phyloP scores from a whole-genome alignment of 148 eudicot genomes.

The Suaeda aralocaspica region DNA sequence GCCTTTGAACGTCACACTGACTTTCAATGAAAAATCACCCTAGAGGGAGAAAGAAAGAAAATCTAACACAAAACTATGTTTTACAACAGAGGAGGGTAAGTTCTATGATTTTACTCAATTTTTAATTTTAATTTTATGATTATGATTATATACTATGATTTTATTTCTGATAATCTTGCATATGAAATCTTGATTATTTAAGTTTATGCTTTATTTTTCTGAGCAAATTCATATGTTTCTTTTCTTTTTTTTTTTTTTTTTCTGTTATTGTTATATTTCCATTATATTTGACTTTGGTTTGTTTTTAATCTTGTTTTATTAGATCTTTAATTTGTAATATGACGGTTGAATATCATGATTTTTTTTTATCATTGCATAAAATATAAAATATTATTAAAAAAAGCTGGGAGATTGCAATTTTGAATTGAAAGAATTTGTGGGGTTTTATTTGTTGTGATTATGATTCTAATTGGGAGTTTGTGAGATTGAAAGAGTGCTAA shows the following conservation, averaged over 20 bases:
- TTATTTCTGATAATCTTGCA: not conserved
- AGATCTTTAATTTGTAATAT: not conserved
- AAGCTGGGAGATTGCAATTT: not conserved
- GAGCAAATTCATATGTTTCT: not conserved
- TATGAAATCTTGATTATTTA: not conserved
- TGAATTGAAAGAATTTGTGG: conserved; percentile 1
- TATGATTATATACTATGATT: too few relatives aligned
- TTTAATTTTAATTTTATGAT: not conserved
- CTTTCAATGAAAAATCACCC: not conserved
- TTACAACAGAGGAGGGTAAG: conserved; percentile 34
- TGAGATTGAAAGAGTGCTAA: not conserved
- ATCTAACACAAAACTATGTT: conserved; percentile 3
- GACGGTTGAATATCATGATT: not conserved
- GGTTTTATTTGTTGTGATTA: not conserved
- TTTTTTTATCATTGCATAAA: too few relatives aligned
- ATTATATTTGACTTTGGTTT: not conserved
- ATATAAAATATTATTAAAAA: too few relatives aligned
- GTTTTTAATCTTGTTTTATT: not conserved
- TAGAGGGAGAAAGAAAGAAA: not conserved
- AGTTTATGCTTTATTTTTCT: not conserved
- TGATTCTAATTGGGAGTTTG: not conserved
- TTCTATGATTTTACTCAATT: not conserved
- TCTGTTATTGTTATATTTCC: not conserved
- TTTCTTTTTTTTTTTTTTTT: not conserved
- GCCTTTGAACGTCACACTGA: too few relatives aligned